Base-by-base conservation (phyloP, 2,329 filamentous ascomycete species). In the Zalaria sp. region DNA sequence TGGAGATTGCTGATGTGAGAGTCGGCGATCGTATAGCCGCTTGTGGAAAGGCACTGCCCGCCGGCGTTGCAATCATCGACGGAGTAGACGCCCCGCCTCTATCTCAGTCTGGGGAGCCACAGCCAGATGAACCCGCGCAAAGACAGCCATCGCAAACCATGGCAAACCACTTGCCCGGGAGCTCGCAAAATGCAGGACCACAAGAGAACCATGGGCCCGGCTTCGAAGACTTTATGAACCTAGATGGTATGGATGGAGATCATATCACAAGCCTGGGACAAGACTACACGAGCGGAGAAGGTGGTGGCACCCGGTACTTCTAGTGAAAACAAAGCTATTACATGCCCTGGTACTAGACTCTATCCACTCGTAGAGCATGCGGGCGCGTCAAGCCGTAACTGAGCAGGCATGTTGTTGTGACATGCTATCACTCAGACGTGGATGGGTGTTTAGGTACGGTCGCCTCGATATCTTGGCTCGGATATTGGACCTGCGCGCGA, bases 171-270 rank as follows among this genome's bases (percentile, higher is more conserved):
- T 28, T 31, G 40, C 27, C 31, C 27, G 37, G 43, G 31, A 29
- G 26, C 27, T 27, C 29, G 36, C 45, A 48, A 37, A 34, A 40
- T 27, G 34, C 35, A 11, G 36, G 37, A 27, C n/a, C 9, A 34
- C 27, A 39, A 18, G 36, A 38, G 5, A n/a, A 39, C 32, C 37
- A 43, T 25, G 25, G 10, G 25, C 9, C 38, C 18, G 54, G 46
- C 6, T 41, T 61, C 32, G 62, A 65, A 37, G 63, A 66, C 18
- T 64, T 65, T 25, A 61, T 66, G 61, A 59, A 66, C 41, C 51
- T 65, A 8, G 62, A 65, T 40, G 55, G 55, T 43, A 44, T 58
- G 36, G 31, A 32, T 39, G 36, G 37, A 18, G 18, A 18, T 18
- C 18, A 18, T 18, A 2, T 2, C 18, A 18, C 18, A 18, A 18